phyloP scores from a whole-genome alignment of 2,329 filamentous ascomycete species.

The Colletotrichum sp. region DNA sequence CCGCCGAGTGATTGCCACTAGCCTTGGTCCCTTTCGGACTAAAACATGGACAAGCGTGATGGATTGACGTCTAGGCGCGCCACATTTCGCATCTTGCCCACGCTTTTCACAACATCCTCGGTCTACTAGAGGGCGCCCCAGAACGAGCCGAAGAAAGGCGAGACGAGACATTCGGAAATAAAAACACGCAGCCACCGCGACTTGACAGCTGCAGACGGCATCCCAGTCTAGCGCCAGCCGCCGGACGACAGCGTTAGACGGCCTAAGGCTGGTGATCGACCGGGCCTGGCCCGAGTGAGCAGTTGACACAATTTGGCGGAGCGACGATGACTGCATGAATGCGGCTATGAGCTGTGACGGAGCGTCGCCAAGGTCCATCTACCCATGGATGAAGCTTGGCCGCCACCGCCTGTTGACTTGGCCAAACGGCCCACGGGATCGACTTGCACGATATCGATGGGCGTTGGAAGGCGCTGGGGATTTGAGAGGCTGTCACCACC shows the following conservation, averaged over 20 bases:
- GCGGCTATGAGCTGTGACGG: not conserved
- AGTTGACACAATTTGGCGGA: not conserved
- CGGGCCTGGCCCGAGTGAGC: not conserved
- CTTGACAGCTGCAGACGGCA: slow-evolving; percentile 4
- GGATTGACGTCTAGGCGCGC: not conserved
- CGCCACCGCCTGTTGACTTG: not conserved
- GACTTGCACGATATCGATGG: not conserved
- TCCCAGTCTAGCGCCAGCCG: not conserved
- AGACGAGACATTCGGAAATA: not conserved
- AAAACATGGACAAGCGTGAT: not conserved
- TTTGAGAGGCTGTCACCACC: not conserved
- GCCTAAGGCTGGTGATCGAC: not conserved
- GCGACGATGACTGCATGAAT: not conserved
- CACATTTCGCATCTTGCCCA: not conserved
- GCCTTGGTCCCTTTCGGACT: not conserved
- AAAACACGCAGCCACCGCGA: not conserved
- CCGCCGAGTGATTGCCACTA: not conserved
- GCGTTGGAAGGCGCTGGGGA: not conserved
- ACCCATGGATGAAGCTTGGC: not conserved
- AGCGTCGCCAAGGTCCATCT: not conserved
- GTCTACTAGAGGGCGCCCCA: not conserved
- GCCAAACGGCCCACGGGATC: not conserved
- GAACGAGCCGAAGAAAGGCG: not conserved
- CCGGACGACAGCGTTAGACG: not conserved
- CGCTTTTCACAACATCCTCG: not conserved